A percentile compares a stretch with the other conserved stretches of the same genome.
Conservation (phyloP, 768 basidiomycete genomes). For the Tylopilus rubrobrunneus region DNA sequence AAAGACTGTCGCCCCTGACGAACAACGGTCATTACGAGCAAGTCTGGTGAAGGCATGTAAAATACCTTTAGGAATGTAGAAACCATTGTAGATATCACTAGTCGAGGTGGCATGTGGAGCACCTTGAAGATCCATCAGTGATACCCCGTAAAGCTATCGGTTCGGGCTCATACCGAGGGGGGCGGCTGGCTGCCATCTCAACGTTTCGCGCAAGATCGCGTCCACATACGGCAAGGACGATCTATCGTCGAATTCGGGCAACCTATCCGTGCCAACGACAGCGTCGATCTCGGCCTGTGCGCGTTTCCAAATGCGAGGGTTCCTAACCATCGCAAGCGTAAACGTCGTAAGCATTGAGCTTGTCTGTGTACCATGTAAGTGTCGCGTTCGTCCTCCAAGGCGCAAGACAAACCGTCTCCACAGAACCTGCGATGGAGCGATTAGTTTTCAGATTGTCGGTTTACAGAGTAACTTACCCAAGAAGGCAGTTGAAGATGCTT, state of each 20-base stretch:
- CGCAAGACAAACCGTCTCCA: conserved; percentile 11
- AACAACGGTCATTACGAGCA: not conserved
- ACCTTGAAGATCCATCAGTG: not conserved
- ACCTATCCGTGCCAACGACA: conserved; percentile 4
- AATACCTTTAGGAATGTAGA: conserved; percentile 48
- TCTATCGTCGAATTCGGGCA: conserved; percentile 8
- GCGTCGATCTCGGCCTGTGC: conserved; percentile 11
- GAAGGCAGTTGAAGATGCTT: conserved; percentile 10
- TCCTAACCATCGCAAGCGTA: conserved; percentile 14
- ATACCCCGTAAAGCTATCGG: not conserved
- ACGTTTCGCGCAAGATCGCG: conserved; percentile 9
- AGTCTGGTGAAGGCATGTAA: not conserved
- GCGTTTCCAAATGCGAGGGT: conserved; percentile 7
- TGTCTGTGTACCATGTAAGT: conserved; percentile 4
- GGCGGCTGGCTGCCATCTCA: conserved; percentile 9
- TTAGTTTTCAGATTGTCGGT: not conserved
- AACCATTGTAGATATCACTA: conserved; percentile 41
- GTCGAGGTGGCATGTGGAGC: conserved; percentile 24
- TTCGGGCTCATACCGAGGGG: conserved; percentile 1
- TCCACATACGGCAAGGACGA: conserved; percentile 8
- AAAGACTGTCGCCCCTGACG: conserved; percentile 10
- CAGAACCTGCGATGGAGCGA: not conserved
- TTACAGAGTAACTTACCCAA: conserved; percentile 5
- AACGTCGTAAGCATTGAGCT: not conserved
- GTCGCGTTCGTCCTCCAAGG: not conserved